Conservation (phyloP, 768 basidiomycete genomes). For the Dioszegia hungarica region DNA sequence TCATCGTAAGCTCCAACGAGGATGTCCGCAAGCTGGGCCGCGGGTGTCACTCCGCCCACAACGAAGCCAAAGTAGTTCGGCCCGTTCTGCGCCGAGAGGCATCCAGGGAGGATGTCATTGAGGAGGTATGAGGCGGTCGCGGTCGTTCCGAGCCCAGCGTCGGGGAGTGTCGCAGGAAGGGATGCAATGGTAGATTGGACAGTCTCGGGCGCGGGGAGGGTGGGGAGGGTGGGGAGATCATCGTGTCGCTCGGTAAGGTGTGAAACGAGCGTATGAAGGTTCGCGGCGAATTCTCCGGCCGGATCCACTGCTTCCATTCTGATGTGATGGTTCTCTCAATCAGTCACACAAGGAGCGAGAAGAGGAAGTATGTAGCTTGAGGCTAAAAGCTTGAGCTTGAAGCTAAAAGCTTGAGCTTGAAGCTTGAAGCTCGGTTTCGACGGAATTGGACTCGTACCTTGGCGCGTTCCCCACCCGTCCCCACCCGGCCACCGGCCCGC, state of each 20-base stretch:
- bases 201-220: constrained; percentile 8
- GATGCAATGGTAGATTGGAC: constrained; percentile 18
- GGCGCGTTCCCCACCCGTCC: no score
- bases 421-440: no score
- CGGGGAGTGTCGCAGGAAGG: constrained; percentile 42
- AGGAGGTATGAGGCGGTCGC: constrained; percentile 38
- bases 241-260: constrained; percentile 19
- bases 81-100: constrained; percentile 50
- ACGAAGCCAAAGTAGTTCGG: constrained; percentile 49
- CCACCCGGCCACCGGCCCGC: no score
- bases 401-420: no score
- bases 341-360: no score
- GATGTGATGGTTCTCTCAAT: no score
- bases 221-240: constrained; percentile 12
- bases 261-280: not conserved
- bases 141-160: constrained; percentile 45
- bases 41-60: constrained; percentile 46
- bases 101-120: constrained; percentile 42
- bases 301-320: not conserved
- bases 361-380: no score
- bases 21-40: constrained; percentile 51
- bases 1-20: constrained; percentile 48
- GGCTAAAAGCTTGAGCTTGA: no score
- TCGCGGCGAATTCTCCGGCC: not conserved
- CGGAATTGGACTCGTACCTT: no score